These are phyloP conservation scores for Plasmopara muralis DNA, from an alignment of 352 stramenopile species.

Conservation along the genomic window DNA sequence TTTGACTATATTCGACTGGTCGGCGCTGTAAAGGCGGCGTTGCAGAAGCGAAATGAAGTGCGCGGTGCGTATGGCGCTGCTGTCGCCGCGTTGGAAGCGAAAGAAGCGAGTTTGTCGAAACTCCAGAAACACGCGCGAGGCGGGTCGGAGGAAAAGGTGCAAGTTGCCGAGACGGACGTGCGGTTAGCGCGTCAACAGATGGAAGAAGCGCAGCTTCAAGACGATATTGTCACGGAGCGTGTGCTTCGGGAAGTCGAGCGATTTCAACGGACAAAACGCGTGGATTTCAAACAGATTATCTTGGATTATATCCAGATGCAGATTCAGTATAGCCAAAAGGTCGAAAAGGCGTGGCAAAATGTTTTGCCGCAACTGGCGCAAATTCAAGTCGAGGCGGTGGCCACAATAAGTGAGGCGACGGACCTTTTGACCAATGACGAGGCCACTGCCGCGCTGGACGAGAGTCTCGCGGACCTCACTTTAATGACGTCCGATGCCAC, in stretches of 20 bases:
- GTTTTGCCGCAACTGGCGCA: constrained; percentile 66
- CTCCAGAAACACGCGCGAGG: constrained; percentile 51
- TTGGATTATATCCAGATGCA: constrained; percentile 96
- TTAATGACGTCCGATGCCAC: constrained; percentile 33
- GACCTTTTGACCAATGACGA: constrained; percentile 12
- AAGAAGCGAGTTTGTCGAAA: constrained; percentile 56
- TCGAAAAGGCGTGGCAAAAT: constrained; percentile 75
- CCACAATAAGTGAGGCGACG: constrained; percentile 25
- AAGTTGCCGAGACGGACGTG: constrained; percentile 76
- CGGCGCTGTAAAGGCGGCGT: constrained; percentile 90
- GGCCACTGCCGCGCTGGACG: constrained; percentile 37
- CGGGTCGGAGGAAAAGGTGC: constrained; percentile 77
- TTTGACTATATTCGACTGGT: constrained; percentile 96
- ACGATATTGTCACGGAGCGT: constrained; percentile 90
- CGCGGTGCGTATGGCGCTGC: constrained; percentile 80
- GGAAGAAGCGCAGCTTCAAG: constrained; percentile 88
- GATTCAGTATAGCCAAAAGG: constrained; percentile 94
- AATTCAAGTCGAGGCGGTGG: constrained; percentile 54
- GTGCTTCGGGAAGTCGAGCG: constrained; percentile 95
- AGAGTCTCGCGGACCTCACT: constrained; percentile 49
- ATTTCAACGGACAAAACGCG: constrained; percentile 93
- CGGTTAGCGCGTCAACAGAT: constrained; percentile 78
- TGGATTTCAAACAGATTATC: constrained; percentile 94
- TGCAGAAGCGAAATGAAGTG: constrained; percentile 92
- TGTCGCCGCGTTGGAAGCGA: constrained; percentile 84